A percentile compares a stretch with the other conserved stretches of the same genome.
These are phyloP conservation scores for Alternaria sp. DNA, from an alignment of 2,329 filamentous ascomycete species.

Conservation along the genomic window DNA sequence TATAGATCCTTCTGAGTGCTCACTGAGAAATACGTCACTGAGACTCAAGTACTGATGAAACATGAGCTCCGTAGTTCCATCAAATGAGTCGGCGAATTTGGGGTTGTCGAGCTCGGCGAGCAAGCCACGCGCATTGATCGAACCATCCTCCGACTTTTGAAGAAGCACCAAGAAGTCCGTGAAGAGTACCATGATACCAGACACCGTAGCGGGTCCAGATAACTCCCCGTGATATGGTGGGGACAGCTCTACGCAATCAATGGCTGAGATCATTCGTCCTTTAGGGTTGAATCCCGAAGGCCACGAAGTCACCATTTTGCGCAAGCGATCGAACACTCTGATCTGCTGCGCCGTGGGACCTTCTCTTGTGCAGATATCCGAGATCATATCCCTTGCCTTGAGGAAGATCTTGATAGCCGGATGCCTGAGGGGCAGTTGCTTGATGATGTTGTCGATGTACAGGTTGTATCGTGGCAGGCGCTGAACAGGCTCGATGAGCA, in stretches of 20 bases:
- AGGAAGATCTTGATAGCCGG: conserved; percentile 83
- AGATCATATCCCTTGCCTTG: conserved; percentile 89
- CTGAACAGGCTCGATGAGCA: conserved; percentile 95
- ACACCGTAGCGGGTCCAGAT: conserved; percentile 51
- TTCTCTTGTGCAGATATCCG: conserved; percentile 95
- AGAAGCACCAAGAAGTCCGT: conserved; percentile 80
- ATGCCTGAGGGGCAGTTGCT: conserved; percentile 83
- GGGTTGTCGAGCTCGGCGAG: conserved; percentile 86
- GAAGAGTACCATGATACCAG: conserved; percentile 82
- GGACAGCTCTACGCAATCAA: conserved; percentile 78
- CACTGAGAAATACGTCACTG: conserved; percentile 73
- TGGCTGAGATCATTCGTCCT: conserved; percentile 80
- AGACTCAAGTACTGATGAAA: conserved; percentile 77
- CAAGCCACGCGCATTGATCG: conserved; percentile 75
- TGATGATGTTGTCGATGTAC: conserved; percentile 93
- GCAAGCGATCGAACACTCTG: conserved; percentile 74
- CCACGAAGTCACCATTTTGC: conserved; percentile 79
- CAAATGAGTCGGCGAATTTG: conserved; percentile 50
- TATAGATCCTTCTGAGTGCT: conserved; percentile 64
- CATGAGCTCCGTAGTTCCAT: conserved; percentile 64
- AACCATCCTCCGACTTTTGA: conserved; percentile 69
- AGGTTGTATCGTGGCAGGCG: conserved; percentile 92
- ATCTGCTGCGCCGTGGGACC: conserved; percentile 72
- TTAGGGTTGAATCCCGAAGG: conserved; percentile 72
- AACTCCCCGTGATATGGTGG: conserved; percentile 69